These are phyloP conservation scores for Tephrocybe sp. DNA, from an alignment of 768 basidiomycete genomes.

Conservation along the genomic window DNA sequence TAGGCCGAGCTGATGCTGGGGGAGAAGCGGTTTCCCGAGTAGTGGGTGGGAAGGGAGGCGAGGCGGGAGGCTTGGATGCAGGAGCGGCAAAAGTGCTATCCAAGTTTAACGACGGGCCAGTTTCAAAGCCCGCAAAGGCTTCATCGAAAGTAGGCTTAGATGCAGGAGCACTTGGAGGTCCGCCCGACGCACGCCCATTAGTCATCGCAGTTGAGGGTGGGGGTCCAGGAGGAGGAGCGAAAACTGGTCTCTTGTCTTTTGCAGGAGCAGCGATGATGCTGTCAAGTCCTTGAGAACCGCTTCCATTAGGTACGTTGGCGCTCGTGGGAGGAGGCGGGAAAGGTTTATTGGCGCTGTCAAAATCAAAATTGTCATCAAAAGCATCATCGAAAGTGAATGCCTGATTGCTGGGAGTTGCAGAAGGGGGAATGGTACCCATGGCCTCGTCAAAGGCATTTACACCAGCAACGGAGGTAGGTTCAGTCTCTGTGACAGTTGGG, in stretches of 20 bases:
- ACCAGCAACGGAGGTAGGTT: constrained; percentile 35
- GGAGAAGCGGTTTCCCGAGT: constrained; percentile 32
- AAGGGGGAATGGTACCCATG: constrained; percentile 51
- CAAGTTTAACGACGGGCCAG: constrained; percentile 37
- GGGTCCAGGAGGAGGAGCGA: constrained; percentile 2
- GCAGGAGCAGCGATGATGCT: constrained; percentile 25
- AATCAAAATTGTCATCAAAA: constrained; percentile 62
- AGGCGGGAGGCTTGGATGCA: constrained; percentile 11
- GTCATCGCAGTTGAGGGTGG: constrained; percentile 2
- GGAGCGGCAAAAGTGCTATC: constrained; percentile 36
- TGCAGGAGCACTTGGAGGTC: neutral
- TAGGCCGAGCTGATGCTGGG: constrained; percentile 33
- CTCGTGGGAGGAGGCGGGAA: constrained; percentile 26
- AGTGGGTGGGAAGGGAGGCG: constrained; percentile 26
- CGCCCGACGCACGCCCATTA: constrained; percentile 2
- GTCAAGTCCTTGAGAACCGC: constrained; percentile 29
- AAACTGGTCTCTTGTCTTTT: constrained; percentile 1
- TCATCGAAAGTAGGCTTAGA: constrained; percentile 42
- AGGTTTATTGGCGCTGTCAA: constrained; percentile 35
- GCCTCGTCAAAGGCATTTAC: constrained; percentile 76
- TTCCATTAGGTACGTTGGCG: neutral
- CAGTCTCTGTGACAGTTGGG: constrained; percentile 9
- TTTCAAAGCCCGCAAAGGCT: constrained; percentile 50
- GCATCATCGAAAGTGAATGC: constrained; percentile 63
- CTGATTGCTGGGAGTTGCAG: constrained; percentile 32